A percentile compares a stretch with the other conserved stretches of the same genome.
Conservation (phyloP, 1,284 basidiomycete genomes). For the Porodaedalea pini region DNA sequence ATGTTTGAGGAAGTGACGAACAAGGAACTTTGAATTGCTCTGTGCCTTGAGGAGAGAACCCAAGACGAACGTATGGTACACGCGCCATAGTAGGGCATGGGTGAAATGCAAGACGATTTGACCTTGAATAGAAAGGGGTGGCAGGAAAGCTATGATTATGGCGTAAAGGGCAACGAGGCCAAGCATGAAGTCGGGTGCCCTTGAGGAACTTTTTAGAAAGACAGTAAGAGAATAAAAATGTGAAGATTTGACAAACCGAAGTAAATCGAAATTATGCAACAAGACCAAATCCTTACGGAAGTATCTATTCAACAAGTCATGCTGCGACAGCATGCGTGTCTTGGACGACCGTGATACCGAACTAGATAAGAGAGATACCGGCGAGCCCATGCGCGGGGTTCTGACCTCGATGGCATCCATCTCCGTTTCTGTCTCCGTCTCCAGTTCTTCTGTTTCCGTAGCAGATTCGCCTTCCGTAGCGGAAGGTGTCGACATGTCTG, state of each 20-base stretch:
- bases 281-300: constrained; percentile 88
- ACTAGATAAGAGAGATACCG: constrained; percentile 19
- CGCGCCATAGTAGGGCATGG: constrained; percentile 84
- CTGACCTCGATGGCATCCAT: constrained; percentile 29
- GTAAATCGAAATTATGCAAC: constrained; percentile 78
- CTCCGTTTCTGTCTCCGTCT: constrained; percentile 67
- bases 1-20: constrained; percentile 91
- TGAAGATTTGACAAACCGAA: constrained; percentile 54
- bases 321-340: constrained; percentile 54
- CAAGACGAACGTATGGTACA: constrained; percentile 88
- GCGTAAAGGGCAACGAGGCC: constrained; percentile 58
- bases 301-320: constrained; percentile 88
- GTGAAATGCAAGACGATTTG: constrained; percentile 66
- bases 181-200: constrained; percentile 67
- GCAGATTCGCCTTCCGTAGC: constrained; percentile 71
- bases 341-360: background rate
- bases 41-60: constrained; percentile 83
- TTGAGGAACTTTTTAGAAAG: constrained; percentile 27
- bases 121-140: constrained; percentile 39
- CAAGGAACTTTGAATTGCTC: constrained; percentile 83
- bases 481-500: constrained; percentile 51
- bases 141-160: constrained; percentile 42
- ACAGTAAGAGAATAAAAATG: background rate
- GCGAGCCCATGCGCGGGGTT: constrained; percentile 23
- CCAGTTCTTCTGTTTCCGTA: constrained; percentile 62